phyloP scores from a whole-genome alignment of 108 stramenopile species.

The Schizochytrium sp. region DNA sequence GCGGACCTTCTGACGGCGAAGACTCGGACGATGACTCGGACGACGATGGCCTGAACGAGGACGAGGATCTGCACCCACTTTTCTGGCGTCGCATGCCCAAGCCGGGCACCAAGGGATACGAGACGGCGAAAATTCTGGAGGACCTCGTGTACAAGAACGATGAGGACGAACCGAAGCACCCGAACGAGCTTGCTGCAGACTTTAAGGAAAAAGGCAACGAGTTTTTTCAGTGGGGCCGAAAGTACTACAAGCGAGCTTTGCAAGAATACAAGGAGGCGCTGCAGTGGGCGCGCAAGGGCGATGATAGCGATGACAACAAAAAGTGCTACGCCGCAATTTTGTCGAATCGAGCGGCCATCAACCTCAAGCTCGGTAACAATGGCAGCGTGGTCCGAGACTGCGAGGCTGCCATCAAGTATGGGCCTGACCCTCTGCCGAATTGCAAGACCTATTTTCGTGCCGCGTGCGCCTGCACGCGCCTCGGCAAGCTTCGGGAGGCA shows the following conservation, averaged over 20 bases:
- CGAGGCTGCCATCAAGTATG: not conserved
- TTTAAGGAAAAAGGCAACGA: constrained; percentile 16
- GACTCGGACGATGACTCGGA: not conserved
- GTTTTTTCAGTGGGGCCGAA: not conserved
- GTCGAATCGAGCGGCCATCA: constrained; percentile 10
- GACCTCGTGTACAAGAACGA: constrained; percentile 17
- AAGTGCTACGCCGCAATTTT: constrained; percentile 8
- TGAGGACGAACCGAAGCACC: not conserved
- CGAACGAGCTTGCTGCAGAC: not conserved
- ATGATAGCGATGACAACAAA: not conserved
- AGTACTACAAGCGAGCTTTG: constrained; percentile 4
- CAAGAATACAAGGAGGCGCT: constrained; percentile 3
- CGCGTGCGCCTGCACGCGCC: not conserved
- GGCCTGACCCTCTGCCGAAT: not conserved
- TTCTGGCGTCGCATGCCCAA: not conserved
- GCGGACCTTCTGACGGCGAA: not conserved
- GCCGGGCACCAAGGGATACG: not conserved
- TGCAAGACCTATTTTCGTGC: not conserved
- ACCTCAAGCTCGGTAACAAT: not conserved
- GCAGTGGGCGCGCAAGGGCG: constrained; percentile 2
- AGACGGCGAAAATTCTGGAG: not conserved
- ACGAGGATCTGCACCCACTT: not conserved
- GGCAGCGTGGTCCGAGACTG: not conserved
- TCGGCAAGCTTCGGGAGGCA: not conserved
- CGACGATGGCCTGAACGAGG: not conserved